These are phyloP conservation scores for Limnanthes douglasii DNA, from an alignment of 345 rosid species.

Conservation along the genomic window DNA sequence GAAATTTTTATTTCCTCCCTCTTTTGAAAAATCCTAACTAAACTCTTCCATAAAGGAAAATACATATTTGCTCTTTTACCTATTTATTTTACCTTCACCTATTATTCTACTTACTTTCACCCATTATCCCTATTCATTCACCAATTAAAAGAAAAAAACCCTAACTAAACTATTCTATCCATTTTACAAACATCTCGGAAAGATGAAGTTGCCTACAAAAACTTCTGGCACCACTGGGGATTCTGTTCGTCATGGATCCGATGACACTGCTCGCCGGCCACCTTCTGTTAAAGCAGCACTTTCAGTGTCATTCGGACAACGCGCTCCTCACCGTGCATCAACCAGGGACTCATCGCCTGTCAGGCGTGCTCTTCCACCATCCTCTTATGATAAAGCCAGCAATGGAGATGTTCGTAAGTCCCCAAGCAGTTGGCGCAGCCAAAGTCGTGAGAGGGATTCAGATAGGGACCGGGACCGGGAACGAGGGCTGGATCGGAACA, in stretches of 20 bases:
- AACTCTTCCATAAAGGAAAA: too few relatives aligned
- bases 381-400: conserved; percentile 36
- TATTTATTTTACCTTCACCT: too few relatives aligned
- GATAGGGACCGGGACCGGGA: conserved; percentile 30
- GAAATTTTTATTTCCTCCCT: too few relatives aligned
- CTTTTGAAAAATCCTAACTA: too few relatives aligned
- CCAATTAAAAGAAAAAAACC: too few relatives aligned
- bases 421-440: conserved; percentile 56
- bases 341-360: conserved; percentile 97
- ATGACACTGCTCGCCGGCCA: conserved; percentile 92
- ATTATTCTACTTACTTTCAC: too few relatives aligned
- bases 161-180: too few relatives aligned
- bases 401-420: conserved; percentile 40
- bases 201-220: conserved; percentile 74
- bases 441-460: conserved; percentile 50
- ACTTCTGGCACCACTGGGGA: conserved; percentile 86
- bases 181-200: too few relatives aligned
- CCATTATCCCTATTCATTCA: too few relatives aligned
- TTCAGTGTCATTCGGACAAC: conserved; percentile 98
- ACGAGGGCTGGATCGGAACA: conserved; percentile 22
- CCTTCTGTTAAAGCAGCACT: conserved; percentile 99
- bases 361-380: conserved; percentile 70
- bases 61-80: too few relatives aligned
- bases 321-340: conserved; percentile 98
- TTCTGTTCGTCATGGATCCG: conserved; percentile 67